Base-by-base conservation (phyloP, 805 yeast genomes). In the Yarrowia sp. region DNA sequence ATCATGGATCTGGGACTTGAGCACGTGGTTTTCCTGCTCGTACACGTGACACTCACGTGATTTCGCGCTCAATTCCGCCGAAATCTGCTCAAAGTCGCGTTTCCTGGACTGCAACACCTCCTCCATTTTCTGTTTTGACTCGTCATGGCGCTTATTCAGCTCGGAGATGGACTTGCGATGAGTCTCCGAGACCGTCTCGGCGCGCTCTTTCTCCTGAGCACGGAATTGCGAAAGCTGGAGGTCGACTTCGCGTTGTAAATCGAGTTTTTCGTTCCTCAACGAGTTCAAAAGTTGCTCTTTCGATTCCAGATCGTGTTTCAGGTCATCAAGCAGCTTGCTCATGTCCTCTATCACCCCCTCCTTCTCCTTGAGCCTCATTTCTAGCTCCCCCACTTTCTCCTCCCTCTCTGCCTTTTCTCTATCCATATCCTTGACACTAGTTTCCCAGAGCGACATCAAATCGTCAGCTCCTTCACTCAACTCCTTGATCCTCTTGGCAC, bases 1-100 rank as follows among this genome's bases (percentile, higher is more conserved):
- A 38, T 71, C 70, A n/a, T 70, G 60, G 4, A 78, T 68, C 31
- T 74, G 67, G 0, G 57, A 66, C 65, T 76, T 72, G 22, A 77
- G 73, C 5, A 66, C 18, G 10, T 13, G 13, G 47, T 61, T 61
- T 22, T 36, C 45, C 45, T 38, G 55, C 38, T 48, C 61, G 13
- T 4, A 28, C 1, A 11, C 13, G 1, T 28, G 28, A 31, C 60
- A 38, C n/a, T 31, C 14, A 3, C n/a, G 35, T 14, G 38, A 13
- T 31, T 31, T 13, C 13, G 13, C 3, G 13, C 15, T n/a, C 8
- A 55, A 47, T 15, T 41, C 22, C 9, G 31, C 47, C 3, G 38
- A 8, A 0, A 55, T 15, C 13, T 18, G 38, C 13, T n/a, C 42
- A 2, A 11, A 8, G 4, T 55, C 38, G n/a, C 45, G 22, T 17